These are phyloP conservation scores for Curvularia eragrostidis DNA, from an alignment of 2,329 filamentous ascomycete genomes.

Conservation along the genomic window DNA sequence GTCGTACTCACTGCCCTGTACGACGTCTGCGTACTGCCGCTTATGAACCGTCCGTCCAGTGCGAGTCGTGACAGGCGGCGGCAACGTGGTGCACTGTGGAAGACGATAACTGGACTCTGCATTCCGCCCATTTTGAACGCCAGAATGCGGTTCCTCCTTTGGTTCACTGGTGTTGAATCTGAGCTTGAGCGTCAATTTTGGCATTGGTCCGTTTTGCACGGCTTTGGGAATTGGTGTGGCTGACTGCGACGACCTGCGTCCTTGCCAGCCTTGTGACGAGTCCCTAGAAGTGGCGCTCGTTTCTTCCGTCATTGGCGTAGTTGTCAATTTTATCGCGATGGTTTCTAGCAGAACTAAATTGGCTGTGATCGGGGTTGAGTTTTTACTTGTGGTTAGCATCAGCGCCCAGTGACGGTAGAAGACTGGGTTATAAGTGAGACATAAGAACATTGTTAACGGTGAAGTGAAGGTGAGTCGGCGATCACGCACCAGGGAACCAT, in stretches of 20 bases:
- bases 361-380: not conserved
- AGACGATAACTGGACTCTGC: not conserved
- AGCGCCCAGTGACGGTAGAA: too few species aligned
- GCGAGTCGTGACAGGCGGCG: constrained; percentile 3
- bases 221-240: not conserved
- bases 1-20: constrained; percentile 9
- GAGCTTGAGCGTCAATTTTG: not conserved
- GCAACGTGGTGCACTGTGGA: too few species aligned
- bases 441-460: not conserved
- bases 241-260: not conserved
- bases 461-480: not conserved
- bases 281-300: not conserved
- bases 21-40: not conserved
- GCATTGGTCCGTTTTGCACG: not conserved
- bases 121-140: not conserved
- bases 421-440: not conserved
- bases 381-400: not conserved
- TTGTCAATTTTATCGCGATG: too few species aligned
- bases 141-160: not conserved
- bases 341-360: not conserved
- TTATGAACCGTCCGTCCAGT: constrained; percentile 7
- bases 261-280: not conserved
- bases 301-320: constrained; percentile 2
- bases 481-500: not conserved
- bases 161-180: not conserved